phyloP scores from a whole-genome alignment of 495 filamentous ascomycete species.

The Apodospora peruviana region DNA sequence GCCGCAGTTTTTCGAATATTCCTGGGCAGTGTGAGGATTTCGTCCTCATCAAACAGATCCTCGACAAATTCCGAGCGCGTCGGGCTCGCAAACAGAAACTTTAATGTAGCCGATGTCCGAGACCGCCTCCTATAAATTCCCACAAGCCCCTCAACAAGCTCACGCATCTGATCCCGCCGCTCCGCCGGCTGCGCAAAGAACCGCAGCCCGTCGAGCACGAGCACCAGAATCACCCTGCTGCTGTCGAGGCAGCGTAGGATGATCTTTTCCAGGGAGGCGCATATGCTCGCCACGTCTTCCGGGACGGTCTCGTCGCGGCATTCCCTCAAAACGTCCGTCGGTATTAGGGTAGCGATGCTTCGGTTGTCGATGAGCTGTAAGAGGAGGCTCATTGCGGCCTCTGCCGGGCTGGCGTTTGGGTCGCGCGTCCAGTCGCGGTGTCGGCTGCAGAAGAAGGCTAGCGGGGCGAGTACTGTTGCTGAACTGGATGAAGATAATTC shows the following conservation, averaged over 20 bases:
- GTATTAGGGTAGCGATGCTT: not conserved
- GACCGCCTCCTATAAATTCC: not conserved
- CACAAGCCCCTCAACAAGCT: not conserved
- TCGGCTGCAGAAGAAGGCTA: constrained; percentile 12
- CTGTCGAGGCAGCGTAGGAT: not conserved
- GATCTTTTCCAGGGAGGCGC: constrained; percentile 1
- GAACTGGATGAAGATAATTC: no score
- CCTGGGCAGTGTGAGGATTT: constrained; percentile 1
- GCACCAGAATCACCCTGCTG: constrained; percentile 2
- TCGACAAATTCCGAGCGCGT: constrained; percentile 3
- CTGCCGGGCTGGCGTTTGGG: constrained; percentile 2
- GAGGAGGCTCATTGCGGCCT: constrained; percentile 9
- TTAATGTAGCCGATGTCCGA: not conserved
- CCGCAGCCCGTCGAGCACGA: constrained; percentile 9
- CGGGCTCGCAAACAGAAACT: constrained; percentile 9
- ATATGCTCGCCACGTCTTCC: constrained; percentile 2
- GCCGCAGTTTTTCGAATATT: no score
- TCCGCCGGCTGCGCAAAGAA: constrained; percentile 1
- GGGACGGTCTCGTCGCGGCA: not conserved
- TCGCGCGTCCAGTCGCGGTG: constrained; percentile 5
- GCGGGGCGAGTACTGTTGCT: not conserved
- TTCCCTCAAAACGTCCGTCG: not conserved
- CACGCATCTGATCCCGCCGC: constrained; percentile 1
- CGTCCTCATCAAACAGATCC: constrained; percentile 8
- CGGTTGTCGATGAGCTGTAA: constrained; percentile 7